phyloP scores from a whole-genome alignment of 805 yeast genomes.

The Monosporozyma unispora region DNA sequence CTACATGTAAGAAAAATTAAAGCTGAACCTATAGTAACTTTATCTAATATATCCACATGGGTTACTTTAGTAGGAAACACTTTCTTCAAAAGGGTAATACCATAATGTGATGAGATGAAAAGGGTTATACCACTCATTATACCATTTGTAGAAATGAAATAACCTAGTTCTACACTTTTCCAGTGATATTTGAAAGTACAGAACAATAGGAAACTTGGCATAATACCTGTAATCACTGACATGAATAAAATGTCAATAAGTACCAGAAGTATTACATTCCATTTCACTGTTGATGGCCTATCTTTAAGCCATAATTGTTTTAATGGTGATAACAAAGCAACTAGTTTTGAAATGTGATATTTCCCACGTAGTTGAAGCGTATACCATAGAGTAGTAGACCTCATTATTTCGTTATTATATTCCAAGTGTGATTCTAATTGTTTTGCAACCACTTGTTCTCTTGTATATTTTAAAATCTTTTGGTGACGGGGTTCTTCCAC shows the following conservation, averaged over 20 bases:
- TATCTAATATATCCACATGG: constrained; percentile 48
- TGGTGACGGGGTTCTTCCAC: constrained; percentile 59
- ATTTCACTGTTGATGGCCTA: constrained; percentile 33
- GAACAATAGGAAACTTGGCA: constrained; percentile 40
- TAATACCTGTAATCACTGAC: constrained; percentile 34
- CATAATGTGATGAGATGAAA: constrained; percentile 43
- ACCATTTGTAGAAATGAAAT: constrained; percentile 45
- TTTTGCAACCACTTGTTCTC: constrained; percentile 2
- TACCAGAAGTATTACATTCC: constrained; percentile 42
- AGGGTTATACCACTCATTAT: constrained; percentile 41
- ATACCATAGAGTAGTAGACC: neutral
- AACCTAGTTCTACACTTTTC: constrained; percentile 47
- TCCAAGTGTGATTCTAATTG: neutral
- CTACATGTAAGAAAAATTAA: constrained; percentile 33
- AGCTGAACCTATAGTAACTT: constrained; percentile 29
- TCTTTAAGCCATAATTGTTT: constrained; percentile 41
- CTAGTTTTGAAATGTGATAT: constrained; percentile 9
- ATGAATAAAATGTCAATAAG: constrained; percentile 37
- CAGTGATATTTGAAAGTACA: constrained; percentile 47
- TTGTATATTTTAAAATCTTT: constrained; percentile 12
- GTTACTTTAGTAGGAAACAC: constrained; percentile 30
- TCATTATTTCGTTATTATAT: neutral
- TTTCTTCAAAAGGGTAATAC: constrained; percentile 32
- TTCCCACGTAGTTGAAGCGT: constrained; percentile 5
- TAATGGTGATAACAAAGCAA: constrained; percentile 39